Evolutionary conservation across 768 basidiomycete species (phyloP).

Genomic region (Strobilomyces echinocephalus): DNA sequence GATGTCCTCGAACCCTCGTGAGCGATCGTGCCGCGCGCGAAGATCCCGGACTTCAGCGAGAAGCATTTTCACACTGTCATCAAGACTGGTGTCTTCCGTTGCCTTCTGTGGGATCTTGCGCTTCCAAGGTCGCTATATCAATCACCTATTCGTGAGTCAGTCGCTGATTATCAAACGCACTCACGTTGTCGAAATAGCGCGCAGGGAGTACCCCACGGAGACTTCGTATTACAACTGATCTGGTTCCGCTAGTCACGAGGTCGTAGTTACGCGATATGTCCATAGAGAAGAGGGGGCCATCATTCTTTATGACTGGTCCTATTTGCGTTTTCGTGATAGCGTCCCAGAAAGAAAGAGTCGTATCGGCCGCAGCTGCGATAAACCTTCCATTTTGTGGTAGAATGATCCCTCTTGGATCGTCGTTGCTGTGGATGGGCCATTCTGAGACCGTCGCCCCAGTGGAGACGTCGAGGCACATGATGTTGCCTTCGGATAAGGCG

Average conservation of each 20-base stretch:
- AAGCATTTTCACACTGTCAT: constrained; percentile 2
- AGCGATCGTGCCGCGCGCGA: neutral
- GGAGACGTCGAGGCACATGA: constrained; percentile 1
- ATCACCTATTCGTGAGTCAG: neutral
- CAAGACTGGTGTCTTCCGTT: neutral
- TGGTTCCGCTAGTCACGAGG: neutral
- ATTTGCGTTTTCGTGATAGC: constrained; percentile 1
- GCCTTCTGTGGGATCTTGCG: neutral
- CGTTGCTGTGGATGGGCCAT: constrained; percentile 4
- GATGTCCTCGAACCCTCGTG: neutral
- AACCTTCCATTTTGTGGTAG: constrained; percentile 9
- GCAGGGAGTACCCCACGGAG: constrained; percentile 5
- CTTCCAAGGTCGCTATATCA: neutral
- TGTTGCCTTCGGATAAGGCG: neutral
- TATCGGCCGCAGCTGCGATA: neutral
- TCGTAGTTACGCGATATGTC: constrained; percentile 6
- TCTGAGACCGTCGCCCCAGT: neutral
- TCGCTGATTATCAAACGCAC: neutral
- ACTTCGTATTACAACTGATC: neutral
- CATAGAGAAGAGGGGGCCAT: neutral
- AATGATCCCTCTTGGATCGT: neutral
- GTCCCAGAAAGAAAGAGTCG: constrained; percentile 13
- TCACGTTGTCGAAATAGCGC: neutral
- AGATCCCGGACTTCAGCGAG: neutral
- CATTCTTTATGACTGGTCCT: constrained; percentile 5